These are phyloP conservation scores for Aspergillus haitiensis DNA, from an alignment of 495 filamentous ascomycete genomes.

Conservation along the genomic window DNA sequence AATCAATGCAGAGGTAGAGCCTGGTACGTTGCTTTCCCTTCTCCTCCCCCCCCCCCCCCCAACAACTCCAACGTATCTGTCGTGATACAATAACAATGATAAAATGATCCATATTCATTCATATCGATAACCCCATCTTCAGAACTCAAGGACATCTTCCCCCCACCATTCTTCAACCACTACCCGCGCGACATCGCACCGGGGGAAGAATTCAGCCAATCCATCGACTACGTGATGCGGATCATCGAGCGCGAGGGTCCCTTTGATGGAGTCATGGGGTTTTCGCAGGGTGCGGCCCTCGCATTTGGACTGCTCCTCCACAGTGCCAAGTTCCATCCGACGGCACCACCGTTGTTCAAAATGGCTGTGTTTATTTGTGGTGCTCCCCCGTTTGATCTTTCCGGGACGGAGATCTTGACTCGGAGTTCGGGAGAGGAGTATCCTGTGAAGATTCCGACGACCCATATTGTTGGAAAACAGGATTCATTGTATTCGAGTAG, in stretches of 20 bases:
- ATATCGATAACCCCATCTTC: not conserved
- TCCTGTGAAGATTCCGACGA: slow-evolving; percentile 39
- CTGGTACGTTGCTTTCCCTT: slow-evolving; percentile 24
- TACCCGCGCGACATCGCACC: slow-evolving; percentile 32
- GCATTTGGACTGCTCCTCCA: slow-evolving; percentile 38
- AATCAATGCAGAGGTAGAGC: slow-evolving; percentile 29
- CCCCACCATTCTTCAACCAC: slow-evolving; percentile 44
- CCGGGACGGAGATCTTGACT: slow-evolving; percentile 23
- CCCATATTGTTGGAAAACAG: slow-evolving; percentile 41
- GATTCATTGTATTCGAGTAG: slow-evolving; percentile 34
- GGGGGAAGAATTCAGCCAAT: slow-evolving; percentile 29
- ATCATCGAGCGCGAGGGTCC: slow-evolving; percentile 39
- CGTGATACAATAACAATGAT: not conserved
- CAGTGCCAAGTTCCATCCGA: slow-evolving; percentile 30
- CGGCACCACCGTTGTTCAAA: slow-evolving; percentile 33
- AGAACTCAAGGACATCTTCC: slow-evolving; percentile 40
- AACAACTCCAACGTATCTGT: not conserved
- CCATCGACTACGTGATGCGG: slow-evolving; percentile 35
- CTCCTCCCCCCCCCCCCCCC: not conserved
- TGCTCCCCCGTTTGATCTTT: slow-evolving; percentile 33
- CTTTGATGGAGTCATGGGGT: slow-evolving; percentile 50
- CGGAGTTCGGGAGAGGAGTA: slow-evolving; percentile 17
- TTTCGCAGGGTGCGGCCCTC: slow-evolving; percentile 47
- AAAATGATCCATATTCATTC: not conserved
- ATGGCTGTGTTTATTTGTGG: slow-evolving; percentile 46